phyloP scores from a whole-genome alignment of 768 basidiomycete species.

The Hypsizygus marmoreus region DNA sequence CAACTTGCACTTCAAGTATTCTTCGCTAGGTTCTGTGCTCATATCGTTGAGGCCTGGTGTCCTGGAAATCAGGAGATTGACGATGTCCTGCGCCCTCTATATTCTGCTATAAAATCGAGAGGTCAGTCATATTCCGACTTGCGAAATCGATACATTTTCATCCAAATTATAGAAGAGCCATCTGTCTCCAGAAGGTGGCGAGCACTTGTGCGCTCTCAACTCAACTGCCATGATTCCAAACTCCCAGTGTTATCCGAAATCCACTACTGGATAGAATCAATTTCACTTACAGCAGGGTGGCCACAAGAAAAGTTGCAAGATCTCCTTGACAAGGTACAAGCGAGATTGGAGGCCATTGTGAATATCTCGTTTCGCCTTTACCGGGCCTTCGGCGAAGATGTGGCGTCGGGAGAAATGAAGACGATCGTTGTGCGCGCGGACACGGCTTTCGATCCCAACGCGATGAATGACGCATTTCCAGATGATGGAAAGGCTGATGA shows the following conservation, averaged over 20 bases:
- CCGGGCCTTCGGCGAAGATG: slow-evolving; percentile 8
- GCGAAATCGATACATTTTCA: background rate
- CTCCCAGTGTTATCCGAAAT: slow-evolving; percentile 7
- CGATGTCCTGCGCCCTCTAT: slow-evolving; percentile 10
- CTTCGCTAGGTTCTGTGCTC: slow-evolving; percentile 9
- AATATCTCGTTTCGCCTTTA: slow-evolving; percentile 11
- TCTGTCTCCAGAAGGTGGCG: slow-evolving; percentile 17
- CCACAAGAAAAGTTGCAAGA: slow-evolving; percentile 4
- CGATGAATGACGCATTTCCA: slow-evolving; percentile 18
- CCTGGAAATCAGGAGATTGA: slow-evolving; percentile 12
- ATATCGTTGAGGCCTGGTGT: slow-evolving; percentile 15
- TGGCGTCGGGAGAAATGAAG: slow-evolving; percentile 12
- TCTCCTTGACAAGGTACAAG: slow-evolving; percentile 2
- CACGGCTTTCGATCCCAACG: slow-evolving; percentile 3
- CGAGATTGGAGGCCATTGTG: slow-evolving; percentile 4
- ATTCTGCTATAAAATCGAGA: slow-evolving; percentile 13
- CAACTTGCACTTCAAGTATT: slow-evolving; percentile 20
- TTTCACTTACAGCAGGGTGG: slow-evolving; percentile 19
- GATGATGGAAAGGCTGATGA: slow-evolving; percentile 1
- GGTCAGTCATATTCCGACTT: slow-evolving; percentile 5
- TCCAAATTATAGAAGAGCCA: slow-evolving; percentile 6
- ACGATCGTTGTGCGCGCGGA: slow-evolving; percentile 5
- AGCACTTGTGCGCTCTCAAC: slow-evolving; percentile 16
- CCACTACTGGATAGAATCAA: slow-evolving; percentile 3
- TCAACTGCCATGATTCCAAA: slow-evolving; percentile 6